A percentile compares a stretch with the other conserved stretches of the same genome.
phyloP scores from a whole-genome alignment of 2,329 filamentous ascomycete genomes.

The Pseudocercospora eumusae region DNA sequence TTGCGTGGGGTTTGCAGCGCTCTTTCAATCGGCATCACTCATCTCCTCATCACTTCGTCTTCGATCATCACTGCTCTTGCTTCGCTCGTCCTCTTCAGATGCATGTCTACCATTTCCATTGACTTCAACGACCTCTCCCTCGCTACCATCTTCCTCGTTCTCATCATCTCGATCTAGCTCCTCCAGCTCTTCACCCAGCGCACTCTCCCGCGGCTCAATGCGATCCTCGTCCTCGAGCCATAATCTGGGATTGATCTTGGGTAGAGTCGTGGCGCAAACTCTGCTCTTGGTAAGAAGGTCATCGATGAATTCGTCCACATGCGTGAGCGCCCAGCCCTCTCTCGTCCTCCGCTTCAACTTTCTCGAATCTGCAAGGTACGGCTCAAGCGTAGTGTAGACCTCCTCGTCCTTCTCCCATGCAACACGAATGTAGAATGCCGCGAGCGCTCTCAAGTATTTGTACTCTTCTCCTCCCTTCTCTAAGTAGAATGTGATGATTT shows the following conservation, averaged over 20 bases:
- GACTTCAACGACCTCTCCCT: conserved; percentile 30
- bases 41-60: conserved; percentile 26
- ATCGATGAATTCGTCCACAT: conserved; percentile 90
- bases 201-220: conserved; percentile 80
- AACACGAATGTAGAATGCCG: conserved; percentile 88
- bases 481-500: conserved; percentile 78
- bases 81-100: conserved; percentile 6
- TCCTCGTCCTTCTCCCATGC: conserved; percentile 81
- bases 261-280: conserved; percentile 86
- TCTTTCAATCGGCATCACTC: conserved; percentile 31
- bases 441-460: conserved; percentile 83
- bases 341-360: conserved; percentile 79
- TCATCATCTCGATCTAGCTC: conserved; percentile 66
- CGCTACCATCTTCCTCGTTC: conserved; percentile 40
- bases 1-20: neutral
- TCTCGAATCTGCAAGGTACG: conserved; percentile 75
- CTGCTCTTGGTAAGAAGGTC: conserved; percentile 85
- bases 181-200: conserved; percentile 74
- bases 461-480: conserved; percentile 69
- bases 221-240: conserved; percentile 86
- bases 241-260: conserved; percentile 82
- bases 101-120: conserved; percentile 25
- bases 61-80: conserved; percentile 10
- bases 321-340: conserved; percentile 73
- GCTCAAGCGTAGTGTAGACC: conserved; percentile 78